phyloP scores from a whole-genome alignment of 306 rosid genomes.

The Cyclanthera cordifolia region DNA sequence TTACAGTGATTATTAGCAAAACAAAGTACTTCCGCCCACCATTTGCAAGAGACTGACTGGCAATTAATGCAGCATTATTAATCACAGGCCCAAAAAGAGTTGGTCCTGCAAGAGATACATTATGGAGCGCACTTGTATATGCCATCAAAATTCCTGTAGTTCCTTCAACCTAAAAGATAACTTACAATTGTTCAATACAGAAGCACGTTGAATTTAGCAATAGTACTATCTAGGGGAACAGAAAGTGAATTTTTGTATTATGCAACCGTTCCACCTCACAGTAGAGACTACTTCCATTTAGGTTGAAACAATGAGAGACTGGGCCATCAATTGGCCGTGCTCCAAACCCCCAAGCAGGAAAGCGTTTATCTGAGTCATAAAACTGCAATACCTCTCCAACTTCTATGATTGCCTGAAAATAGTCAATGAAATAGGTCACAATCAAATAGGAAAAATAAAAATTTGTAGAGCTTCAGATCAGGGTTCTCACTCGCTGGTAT shows the following conservation, averaged over 20 bases:
- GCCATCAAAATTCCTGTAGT: constrained; percentile 95
- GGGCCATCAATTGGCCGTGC: constrained; percentile 99
- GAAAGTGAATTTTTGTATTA: constrained; percentile 22
- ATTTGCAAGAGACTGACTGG: constrained; percentile 79
- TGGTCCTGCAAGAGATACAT: constrained; percentile 98
- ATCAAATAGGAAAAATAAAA: constrained; percentile 17
- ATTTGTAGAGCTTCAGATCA: constrained; percentile 5
- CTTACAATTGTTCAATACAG: constrained; percentile 10
- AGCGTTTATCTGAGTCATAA: constrained; percentile 83
- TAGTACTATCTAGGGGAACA: constrained; percentile 16
- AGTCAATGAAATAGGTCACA: constrained; percentile 6
- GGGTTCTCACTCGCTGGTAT: constrained; percentile 82
- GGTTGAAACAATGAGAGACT: constrained; percentile 94
- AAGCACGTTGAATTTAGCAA: constrained; percentile 8
- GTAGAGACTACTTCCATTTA: constrained; percentile 85
- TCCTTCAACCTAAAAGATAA: constrained; percentile 83
- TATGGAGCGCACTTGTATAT: constrained; percentile 82
- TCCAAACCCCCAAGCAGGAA: constrained; percentile 99
- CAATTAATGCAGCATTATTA: constrained; percentile 73
- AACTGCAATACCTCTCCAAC: constrained; percentile 90
- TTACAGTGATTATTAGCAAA: constrained; percentile 90
- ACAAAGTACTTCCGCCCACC: constrained; percentile 77
- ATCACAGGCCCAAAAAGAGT: constrained; percentile 98
- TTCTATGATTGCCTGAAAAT: constrained; percentile 74
- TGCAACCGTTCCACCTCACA: constrained; percentile 54